A percentile compares a stretch with the other conserved stretches of the same genome.
phyloP scores from a whole-genome alignment of 345 rosid species.

The Balakata baccata region DNA sequence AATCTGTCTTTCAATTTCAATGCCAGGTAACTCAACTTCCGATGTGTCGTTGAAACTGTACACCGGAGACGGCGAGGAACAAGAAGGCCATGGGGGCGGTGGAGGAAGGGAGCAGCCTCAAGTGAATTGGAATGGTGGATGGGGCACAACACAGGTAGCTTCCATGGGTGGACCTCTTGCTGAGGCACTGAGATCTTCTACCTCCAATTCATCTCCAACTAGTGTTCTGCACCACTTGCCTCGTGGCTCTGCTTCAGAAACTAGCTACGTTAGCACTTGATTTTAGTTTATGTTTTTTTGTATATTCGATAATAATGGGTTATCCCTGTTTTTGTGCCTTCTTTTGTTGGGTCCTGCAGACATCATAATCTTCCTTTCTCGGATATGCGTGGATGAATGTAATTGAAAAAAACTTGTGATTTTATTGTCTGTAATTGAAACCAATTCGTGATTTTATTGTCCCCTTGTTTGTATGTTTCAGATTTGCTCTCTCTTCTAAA shows the following conservation, averaged over 20 bases:
- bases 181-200: conserved; percentile 69
- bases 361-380: neutral
- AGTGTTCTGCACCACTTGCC: conserved; percentile 70
- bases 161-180: conserved; percentile 93
- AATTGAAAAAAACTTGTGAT: neutral
- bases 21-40: conserved; percentile 64
- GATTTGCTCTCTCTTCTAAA: neutral
- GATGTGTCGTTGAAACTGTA: conserved; percentile 86
- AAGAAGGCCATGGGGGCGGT: too few relatives aligned
- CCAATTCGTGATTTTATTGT: neutral
- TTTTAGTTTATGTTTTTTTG: neutral
- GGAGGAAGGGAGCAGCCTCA: conserved; percentile 32
- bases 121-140: conserved; percentile 55
- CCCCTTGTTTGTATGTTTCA: neutral
- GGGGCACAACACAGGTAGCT: conserved; percentile 49
- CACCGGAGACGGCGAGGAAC: conserved; percentile 54
- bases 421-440: neutral
- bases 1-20: conserved; percentile 66
- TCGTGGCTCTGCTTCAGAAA: conserved; percentile 40
- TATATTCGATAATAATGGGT: conserved; percentile 1
- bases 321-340: neutral
- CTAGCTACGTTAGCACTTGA: conserved; percentile 34
- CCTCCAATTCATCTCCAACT: conserved; percentile 60
- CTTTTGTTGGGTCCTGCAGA: neutral
- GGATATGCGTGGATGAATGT: neutral